Conservation (phyloP, 805 yeast species). For the Hyphopichia homilentoma region DNA sequence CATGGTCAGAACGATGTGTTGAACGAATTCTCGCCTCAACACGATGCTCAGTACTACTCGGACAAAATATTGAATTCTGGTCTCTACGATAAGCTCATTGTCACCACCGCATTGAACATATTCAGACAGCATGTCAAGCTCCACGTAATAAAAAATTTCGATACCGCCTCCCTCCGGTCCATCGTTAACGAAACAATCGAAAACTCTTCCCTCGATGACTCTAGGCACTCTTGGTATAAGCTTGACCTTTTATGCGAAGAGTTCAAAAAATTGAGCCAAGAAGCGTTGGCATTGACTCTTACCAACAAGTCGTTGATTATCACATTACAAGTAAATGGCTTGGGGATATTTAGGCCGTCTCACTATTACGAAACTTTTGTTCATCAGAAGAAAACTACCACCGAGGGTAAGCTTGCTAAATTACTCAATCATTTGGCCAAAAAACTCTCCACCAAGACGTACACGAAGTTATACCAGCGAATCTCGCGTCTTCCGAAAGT, state of each 20-base stretch:
- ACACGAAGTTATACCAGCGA: slow-evolving; percentile 17
- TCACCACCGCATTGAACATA: slow-evolving; percentile 51
- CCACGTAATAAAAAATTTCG: slow-evolving; percentile 2
- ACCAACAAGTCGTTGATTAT: slow-evolving; percentile 12
- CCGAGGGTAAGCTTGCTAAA: slow-evolving; percentile 14
- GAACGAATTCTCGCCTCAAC: slow-evolving; percentile 21
- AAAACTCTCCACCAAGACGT: slow-evolving; percentile 27
- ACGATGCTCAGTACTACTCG: slow-evolving; percentile 36
- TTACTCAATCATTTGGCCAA: slow-evolving; percentile 19
- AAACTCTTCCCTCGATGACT: slow-evolving; percentile 18
- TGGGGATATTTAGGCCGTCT: slow-evolving; percentile 27
- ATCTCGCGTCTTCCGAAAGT: slow-evolving; percentile 10
- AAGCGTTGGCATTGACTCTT: slow-evolving; percentile 49
- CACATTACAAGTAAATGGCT: slow-evolving; percentile 29
- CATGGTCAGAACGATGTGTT: slow-evolving; percentile 8
- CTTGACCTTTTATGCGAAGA: slow-evolving; percentile 73
- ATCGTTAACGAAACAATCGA: slow-evolving; percentile 22
- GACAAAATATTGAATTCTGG: slow-evolving; percentile 48
- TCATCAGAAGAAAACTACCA: slow-evolving; percentile 4
- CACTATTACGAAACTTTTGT: slow-evolving; percentile 27
- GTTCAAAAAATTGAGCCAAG: slow-evolving; percentile 55
- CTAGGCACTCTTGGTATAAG: slow-evolving; percentile 53
- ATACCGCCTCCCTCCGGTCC: slow-evolving; percentile 18
- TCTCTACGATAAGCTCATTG: slow-evolving; percentile 43
- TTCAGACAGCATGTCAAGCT: slow-evolving; percentile 38